Evolutionary conservation across 73 alveolate genomes (phyloP), one percentile per base, ranked within the genome.

Genomic region (Paramecium bursaria): DNA sequence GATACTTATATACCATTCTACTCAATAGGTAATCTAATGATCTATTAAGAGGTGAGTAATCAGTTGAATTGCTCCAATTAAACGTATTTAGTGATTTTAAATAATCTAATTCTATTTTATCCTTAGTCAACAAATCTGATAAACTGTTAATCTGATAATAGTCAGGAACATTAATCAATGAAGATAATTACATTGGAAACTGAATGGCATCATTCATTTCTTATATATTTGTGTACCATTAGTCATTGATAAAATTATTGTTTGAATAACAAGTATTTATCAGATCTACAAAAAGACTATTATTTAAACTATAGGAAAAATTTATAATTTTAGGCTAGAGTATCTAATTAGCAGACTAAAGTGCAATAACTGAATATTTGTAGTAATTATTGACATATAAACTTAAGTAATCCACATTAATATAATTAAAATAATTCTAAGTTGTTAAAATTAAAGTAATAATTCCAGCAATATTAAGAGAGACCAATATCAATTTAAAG

Each of bases 71-170:
- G 44, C 46, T 67, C 7, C 55, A 21, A 67, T 67, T 31, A 11
- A 17, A 67, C 1, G 42, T 6, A 9, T 39, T 15, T 19, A 42
- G 33, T 0, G 5, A 67, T 4, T 67, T n/a, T 0, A 67, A 39
- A 42, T 42, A 67, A 67, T 67, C 82, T 30, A 67, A 25, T 39
- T 67, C 82, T n/a, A 67, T 67, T 67, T 67, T 67, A n/a, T 67
- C 11, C 10, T 67, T 4, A 15, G 82, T 67, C 21, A 67, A 42
- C 14, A 33, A 67, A 14, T 67, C 26, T 35, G 26, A 17, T 6
- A 67, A 25, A 3, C 60, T 11, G 14, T 17, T 14, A 9, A 42
- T 67, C 3, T 67, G 33, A 35, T 35, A 67, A 35, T 67, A 53
- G 21, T n/a, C 4, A 2, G 82, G 82, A 42, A 67, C 35, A 39